phyloP scores from a whole-genome alignment of 495 filamentous ascomycete species.

The Podospora bellae-mahoneyi region DNA sequence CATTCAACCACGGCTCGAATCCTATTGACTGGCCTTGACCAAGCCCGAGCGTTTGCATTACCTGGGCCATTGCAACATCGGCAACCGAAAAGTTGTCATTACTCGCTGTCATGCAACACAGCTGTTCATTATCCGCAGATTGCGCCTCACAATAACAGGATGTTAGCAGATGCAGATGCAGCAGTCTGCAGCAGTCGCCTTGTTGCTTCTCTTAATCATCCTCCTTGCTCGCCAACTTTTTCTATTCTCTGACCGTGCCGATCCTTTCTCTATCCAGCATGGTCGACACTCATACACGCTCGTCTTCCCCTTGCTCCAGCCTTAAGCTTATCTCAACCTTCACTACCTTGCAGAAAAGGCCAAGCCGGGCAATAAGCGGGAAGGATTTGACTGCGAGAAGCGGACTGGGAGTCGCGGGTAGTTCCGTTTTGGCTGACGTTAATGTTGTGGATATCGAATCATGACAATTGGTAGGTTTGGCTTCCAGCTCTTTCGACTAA shows the following conservation, averaged over 20 bases:
- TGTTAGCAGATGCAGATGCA: neutral
- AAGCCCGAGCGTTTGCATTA: constrained; percentile 9
- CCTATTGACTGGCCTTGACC: neutral
- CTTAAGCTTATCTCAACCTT: neutral
- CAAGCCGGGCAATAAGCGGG: neutral
- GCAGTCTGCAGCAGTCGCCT: neutral
- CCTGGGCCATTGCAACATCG: constrained; percentile 9
- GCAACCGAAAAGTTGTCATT: constrained; percentile 11
- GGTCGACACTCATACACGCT: neutral
- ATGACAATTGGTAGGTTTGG: neutral
- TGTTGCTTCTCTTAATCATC: neutral
- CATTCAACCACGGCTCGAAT: neutral
- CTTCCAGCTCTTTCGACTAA: neutral
- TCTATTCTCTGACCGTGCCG: neutral
- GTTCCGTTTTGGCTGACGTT: neutral
- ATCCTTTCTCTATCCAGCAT: constrained; percentile 2
- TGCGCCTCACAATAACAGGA: neutral
- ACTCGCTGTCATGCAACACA: neutral
- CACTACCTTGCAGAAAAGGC: neutral
- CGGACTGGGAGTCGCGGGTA: neutral
- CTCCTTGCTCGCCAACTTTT: neutral
- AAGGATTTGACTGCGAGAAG: neutral
- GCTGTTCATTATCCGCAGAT: neutral
- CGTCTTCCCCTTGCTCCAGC: neutral
- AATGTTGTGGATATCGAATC: neutral